These are phyloP conservation scores for Amanita brunnescens DNA, from an alignment of 768 basidiomycete species.

Conservation along the genomic window DNA sequence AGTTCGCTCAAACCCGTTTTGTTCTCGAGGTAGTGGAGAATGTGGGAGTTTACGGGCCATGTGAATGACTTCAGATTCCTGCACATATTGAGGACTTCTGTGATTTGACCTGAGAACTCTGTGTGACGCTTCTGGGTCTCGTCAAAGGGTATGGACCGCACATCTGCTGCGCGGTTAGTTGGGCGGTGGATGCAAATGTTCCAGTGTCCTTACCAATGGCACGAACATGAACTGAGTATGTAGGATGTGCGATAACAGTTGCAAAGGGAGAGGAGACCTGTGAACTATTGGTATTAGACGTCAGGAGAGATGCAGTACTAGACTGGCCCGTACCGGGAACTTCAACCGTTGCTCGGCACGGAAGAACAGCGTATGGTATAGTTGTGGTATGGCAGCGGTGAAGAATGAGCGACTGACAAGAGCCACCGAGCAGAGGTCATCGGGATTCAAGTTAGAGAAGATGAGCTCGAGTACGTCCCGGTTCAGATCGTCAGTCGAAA, in stretches of 20 bases:
- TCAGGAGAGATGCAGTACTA: no score
- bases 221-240: slow-evolving; percentile 50
- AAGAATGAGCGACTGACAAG: slow-evolving; percentile 62
- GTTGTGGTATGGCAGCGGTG: slow-evolving; percentile 49
- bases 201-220: slow-evolving; percentile 35
- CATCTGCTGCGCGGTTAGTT: slow-evolving; percentile 27
- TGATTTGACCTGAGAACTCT: slow-evolving; percentile 44
- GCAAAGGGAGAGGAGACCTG: slow-evolving; percentile 58
- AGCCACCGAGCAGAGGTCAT: slow-evolving; percentile 51
- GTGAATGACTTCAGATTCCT: slow-evolving; percentile 48
- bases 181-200: no score
- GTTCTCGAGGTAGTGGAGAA: slow-evolving; percentile 35
- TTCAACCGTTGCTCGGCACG: slow-evolving; percentile 14
- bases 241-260: slow-evolving; percentile 40
- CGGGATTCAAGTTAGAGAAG: slow-evolving; percentile 44
- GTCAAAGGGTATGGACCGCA: slow-evolving; percentile 36
- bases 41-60: slow-evolving; percentile 37
- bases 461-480: slow-evolving; percentile 69
- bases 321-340: neutral
- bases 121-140: slow-evolving; percentile 33
- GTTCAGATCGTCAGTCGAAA: no score
- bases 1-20: slow-evolving; percentile 38
- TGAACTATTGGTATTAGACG: no score
- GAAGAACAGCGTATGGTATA: slow-evolving; percentile 55
- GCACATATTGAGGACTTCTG: slow-evolving; percentile 37